A percentile compares a stretch with the other conserved stretches of the same genome.
Conservation (phyloP, 2,329 filamentous ascomycete species). For the Purpureocillium takamizusanense region DNA sequence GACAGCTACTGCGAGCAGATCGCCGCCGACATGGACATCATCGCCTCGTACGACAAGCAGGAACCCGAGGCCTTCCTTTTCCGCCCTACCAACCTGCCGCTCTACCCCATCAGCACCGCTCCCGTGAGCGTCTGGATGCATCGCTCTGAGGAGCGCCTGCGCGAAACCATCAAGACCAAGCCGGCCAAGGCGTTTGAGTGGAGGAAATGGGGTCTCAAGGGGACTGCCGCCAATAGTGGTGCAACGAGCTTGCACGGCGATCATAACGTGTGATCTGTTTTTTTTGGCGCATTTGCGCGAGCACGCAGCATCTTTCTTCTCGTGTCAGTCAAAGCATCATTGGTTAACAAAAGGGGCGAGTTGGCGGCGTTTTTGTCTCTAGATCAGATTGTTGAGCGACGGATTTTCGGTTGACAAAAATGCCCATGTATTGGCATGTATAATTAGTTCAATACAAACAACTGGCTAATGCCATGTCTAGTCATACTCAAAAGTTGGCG, state of each 20-base stretch:
- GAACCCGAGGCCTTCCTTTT: constrained; percentile 21
- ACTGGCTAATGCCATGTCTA: background rate
- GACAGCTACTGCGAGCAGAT: constrained; percentile 71
- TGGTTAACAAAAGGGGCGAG: background rate
- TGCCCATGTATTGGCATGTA: background rate
- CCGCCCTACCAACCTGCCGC: constrained; percentile 35
- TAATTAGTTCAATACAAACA: background rate
- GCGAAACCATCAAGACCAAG: constrained; percentile 29
- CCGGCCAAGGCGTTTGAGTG: constrained; percentile 26
- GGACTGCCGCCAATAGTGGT: constrained; percentile 1
- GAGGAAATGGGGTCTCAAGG: constrained; percentile 9
- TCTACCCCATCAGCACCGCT: constrained; percentile 44
- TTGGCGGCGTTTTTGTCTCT: background rate
- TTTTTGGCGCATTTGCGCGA: no score
- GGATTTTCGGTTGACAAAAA: no score
- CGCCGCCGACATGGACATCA: constrained; percentile 63
- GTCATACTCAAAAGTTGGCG: constrained; percentile 1
- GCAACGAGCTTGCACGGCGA: background rate
- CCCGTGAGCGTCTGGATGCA: constrained; percentile 27
- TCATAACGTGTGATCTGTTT: constrained; percentile 1
- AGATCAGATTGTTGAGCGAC: no score
- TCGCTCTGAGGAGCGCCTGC: constrained; percentile 29
- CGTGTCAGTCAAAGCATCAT: no score
- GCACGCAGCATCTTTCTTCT: no score
- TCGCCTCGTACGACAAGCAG: constrained; percentile 43